Evolutionary conservation across 1,284 basidiomycete genomes (phyloP), one percentile per base, ranked within the genome.

Genomic region (Serendipita sp.): DNA sequence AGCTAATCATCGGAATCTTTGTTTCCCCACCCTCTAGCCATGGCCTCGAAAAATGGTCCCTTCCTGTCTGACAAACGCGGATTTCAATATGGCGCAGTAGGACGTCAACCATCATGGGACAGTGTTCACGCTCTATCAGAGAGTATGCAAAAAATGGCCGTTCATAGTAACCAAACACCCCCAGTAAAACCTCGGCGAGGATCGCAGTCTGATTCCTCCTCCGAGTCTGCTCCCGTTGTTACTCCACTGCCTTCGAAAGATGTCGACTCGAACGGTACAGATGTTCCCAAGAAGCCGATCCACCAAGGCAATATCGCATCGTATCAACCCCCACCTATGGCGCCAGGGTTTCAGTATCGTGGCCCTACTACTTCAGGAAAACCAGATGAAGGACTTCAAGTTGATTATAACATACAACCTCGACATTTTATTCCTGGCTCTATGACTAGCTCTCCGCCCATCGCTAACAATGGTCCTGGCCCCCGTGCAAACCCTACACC

Each of bases 331-430:
- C 53, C 17, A n/a, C 17, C 17, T n/a, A 34, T 35, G 22, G 15
- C 29, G 10, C 15, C 53, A 12, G 53, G 53, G 8, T 58, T 26
- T 26, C 53, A 22, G 32, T 58, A 26, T 32, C 22, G 53, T 30
- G 53, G 53, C 6, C 15, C 53, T 8, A 30, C 8, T 5, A 17
- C 53, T n/a, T 26, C 53, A n/a, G 53, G 53, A 22, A 58, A 58
- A 58, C 32, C 53, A 58, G 53, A 77, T 53, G 79, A 84, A 62
- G 85, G 85, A 61, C 69, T 77, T 53, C 78, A 81, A 68, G 71
- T 76, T 67, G 83, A 86, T 65, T 86, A 83, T 71, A 76, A 75
- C 70, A 68, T 74, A 62, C 78, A 81, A 67, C 79, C 81, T 68
- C 81, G 82, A 63, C 77, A 77, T 67, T 83, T 78, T 71, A 78